Evolutionary conservation across 2,329 filamentous ascomycete genomes (phyloP).

Genomic region (Tolypocladium cylindrosporum): DNA sequence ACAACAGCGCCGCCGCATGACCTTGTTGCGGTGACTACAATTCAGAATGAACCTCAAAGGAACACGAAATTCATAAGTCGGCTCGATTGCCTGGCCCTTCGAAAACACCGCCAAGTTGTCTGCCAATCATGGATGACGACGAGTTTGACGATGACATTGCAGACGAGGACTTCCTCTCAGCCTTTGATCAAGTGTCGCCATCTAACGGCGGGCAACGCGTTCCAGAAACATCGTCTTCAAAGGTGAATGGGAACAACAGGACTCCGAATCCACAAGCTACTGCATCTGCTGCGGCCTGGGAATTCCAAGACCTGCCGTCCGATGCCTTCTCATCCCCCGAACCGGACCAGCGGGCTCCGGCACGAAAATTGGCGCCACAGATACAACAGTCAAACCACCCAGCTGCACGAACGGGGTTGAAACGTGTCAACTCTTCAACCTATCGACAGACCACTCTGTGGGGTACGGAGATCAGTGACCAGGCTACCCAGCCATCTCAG

Average conservation of each 20-base stretch:
- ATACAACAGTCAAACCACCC: slow-evolving; percentile 3
- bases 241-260: background rate
- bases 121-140: slow-evolving; percentile 40
- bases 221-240: background rate
- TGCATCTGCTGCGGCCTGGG: slow-evolving; percentile 13
- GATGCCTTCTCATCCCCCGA: slow-evolving; percentile 60
- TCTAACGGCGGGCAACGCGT: slow-evolving; percentile 11
- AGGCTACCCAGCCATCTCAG: slow-evolving; percentile 15
- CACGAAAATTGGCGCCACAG: slow-evolving; percentile 6
- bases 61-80: background rate
- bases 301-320: slow-evolving; percentile 47
- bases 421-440: slow-evolving; percentile 23
- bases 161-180: slow-evolving; percentile 56
- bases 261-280: background rate
- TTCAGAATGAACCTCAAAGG: background rate
- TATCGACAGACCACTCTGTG: slow-evolving; percentile 47
- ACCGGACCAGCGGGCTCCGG: slow-evolving; percentile 7
- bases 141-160: slow-evolving; percentile 55
- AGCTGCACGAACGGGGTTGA: slow-evolving; percentile 16
- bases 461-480: slow-evolving; percentile 26
- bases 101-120: background rate
- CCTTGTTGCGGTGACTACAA: background rate
- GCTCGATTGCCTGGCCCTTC: background rate
- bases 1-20: background rate
- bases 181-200: slow-evolving; percentile 41